Conservation (phyloP, 768 basidiomycete genomes). For the Mycena olivaceomarginata region DNA sequence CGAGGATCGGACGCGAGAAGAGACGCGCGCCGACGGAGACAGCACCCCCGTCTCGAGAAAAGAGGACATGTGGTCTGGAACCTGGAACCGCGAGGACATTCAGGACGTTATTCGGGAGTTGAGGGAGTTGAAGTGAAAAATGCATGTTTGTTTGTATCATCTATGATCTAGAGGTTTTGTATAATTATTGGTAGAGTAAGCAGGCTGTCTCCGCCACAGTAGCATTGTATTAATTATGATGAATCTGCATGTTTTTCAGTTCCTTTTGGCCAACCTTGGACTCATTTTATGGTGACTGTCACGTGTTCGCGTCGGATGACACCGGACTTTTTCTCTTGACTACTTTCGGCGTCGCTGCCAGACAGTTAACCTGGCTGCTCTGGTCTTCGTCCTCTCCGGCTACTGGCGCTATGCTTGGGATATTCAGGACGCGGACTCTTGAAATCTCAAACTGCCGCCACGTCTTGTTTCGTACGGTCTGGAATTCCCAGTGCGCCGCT, state of each 20-base stretch:
- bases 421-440: constrained; percentile 31
- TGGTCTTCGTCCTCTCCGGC: constrained; percentile 21
- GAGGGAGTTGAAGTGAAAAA: constrained; percentile 37
- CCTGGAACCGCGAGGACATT: constrained; percentile 44
- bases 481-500: constrained; percentile 25
- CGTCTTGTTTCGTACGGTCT: constrained; percentile 34
- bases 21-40: background rate
- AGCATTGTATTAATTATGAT: constrained; percentile 10
- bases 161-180: constrained; percentile 15
- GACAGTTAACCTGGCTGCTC: background rate
- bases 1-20: constrained; percentile 10
- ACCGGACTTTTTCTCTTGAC: no score
- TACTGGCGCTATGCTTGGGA: constrained; percentile 39
- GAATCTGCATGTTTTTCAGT: no score
- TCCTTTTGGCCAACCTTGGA: no score
- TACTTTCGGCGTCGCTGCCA: background rate
- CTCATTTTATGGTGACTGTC: no score
- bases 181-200: constrained; percentile 27
- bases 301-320: no score
- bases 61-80: constrained; percentile 39
- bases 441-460: constrained; percentile 35
- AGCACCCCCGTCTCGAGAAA: constrained; percentile 37
- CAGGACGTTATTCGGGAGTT: constrained; percentile 41
- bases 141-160: constrained; percentile 6
- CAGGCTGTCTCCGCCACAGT: constrained; percentile 20